Evolutionary conservation across 2,329 filamentous ascomycete genomes (phyloP).

Genomic region (Trichocomaceae sp.): DNA sequence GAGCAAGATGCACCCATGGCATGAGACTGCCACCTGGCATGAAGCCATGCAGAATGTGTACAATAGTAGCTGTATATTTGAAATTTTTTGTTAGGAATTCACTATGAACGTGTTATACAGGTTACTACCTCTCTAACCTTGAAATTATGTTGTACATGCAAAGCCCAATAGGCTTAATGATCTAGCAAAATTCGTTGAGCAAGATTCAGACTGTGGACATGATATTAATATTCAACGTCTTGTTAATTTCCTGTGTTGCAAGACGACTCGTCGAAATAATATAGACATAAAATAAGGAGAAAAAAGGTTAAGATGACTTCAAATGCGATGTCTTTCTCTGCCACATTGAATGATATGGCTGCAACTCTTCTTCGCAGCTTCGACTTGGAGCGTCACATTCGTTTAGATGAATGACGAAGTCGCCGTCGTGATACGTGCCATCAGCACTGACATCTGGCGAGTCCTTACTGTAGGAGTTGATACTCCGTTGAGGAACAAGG

Average conservation of each 20-base stretch:
- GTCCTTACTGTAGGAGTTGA: slow-evolving; percentile 68
- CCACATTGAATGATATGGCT: slow-evolving; percentile 45
- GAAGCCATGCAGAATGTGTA: slow-evolving; percentile 2
- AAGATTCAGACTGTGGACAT: not conserved
- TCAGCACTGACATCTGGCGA: slow-evolving; percentile 39
- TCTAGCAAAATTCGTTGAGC: not conserved
- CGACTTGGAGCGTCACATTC: slow-evolving; percentile 58
- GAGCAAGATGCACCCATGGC: not conserved
- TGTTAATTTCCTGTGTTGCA: not conserved
- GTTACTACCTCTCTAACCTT: not conserved
- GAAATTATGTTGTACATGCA: not conserved
- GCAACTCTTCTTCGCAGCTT: slow-evolving; percentile 67
- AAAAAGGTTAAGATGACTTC: not conserved
- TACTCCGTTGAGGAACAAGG: slow-evolving; percentile 73
- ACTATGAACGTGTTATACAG: not conserved
- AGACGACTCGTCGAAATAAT: not conserved
- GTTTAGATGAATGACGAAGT: slow-evolving; percentile 73
- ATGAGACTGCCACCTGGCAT: slow-evolving; percentile 5
- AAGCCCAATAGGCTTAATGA: not conserved
- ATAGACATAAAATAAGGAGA: not conserved
- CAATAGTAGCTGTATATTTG: not conserved
- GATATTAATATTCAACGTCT: not conserved
- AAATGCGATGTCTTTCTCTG: slow-evolving; percentile 19
- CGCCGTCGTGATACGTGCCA: slow-evolving; percentile 69
- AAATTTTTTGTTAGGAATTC: not conserved